Conservation (phyloP, 2,329 filamentous ascomycete species). For the Pseudogymnoascus sp. region DNA sequence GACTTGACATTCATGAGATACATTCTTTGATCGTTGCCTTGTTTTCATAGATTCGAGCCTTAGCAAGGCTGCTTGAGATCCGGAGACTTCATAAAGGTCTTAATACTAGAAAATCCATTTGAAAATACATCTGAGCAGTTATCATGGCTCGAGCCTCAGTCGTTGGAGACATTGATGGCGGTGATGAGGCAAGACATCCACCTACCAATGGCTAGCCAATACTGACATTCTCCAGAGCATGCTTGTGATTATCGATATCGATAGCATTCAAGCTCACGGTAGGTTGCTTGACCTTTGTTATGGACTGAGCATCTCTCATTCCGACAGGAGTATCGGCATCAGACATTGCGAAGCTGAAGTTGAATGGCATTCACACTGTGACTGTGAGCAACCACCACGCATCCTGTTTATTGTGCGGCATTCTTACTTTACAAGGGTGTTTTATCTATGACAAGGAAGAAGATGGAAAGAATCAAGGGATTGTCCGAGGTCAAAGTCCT, state of each 20-base stretch:
- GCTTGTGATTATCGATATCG: slow-evolving; percentile 51
- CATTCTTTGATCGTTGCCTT: not conserved
- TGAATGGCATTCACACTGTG: slow-evolving; percentile 54
- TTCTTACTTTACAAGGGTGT: not conserved
- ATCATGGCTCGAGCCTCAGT: slow-evolving; percentile 2
- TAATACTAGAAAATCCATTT: not conserved
- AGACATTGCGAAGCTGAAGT: slow-evolving; percentile 58
- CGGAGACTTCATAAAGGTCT: not conserved
- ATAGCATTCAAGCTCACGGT: slow-evolving; percentile 58
- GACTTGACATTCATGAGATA: not conserved
- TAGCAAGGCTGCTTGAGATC: not conserved
- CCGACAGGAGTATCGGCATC: slow-evolving; percentile 49
- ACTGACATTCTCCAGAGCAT: not conserved
- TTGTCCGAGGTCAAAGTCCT: slow-evolving; percentile 64
- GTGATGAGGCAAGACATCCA: slow-evolving; percentile 9
- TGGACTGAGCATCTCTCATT: not conserved
- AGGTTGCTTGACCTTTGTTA: slow-evolving; percentile 10
- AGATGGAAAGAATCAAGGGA: slow-evolving; percentile 57
- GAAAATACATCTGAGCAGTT: not conserved
- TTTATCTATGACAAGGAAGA: slow-evolving; percentile 44
- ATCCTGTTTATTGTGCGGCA: not conserved
- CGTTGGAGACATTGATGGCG: slow-evolving; percentile 7
- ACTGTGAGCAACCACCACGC: slow-evolving; percentile 35
- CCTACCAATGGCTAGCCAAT: not conserved
- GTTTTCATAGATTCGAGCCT: not conserved